Evolutionary conservation across 768 basidiomycete species (phyloP), one percentile per base, ranked within the genome.

Genomic region (Trametes cingulata): DNA sequence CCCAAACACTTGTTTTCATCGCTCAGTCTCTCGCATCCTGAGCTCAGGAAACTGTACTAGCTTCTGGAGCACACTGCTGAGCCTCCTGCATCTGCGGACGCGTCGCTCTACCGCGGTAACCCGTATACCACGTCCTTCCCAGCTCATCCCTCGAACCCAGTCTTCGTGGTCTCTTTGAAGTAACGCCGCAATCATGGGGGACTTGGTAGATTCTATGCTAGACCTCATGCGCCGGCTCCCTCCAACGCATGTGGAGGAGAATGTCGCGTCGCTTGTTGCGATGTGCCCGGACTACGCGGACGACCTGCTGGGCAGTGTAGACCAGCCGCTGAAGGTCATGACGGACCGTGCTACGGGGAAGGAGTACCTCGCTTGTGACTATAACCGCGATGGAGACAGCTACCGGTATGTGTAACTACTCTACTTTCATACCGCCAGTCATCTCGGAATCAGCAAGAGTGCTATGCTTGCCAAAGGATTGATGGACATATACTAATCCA

Each of bases 171-270:
- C 17, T 25, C 20, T 37, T 20, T 22, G 20, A 19, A 51, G 19
- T 33, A 1, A 17, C 27, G 6, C n/a, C 35, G 9, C 47, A 22
- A 74, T 51, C 65, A 90, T 89, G 89, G 78, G 80, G 48, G 92
- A 94, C 74, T 79, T 89, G 60, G 84, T 94, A 47, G 92, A 95
- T 69, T 90, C 92, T 56, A 94, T 96, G 87, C 87, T 98, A 40
- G 96, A 98, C 77, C 84, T 98, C 48, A 90, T 95, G 84, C 85
- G 97, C 54, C 89, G 97, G 15, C 83, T 98, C n/a, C 97, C 97
- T 8, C 96, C 97, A 3, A 91, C 87, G 8, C 78, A 86, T 19
- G 89, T 95, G 46, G 88, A 94, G 70, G 85, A 91, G 72, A 98
- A 96, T 75, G 86, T 98, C 64, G 78, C 85, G 47, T 80, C 86